Percentiles rank a stretch among this genome's conserved stretches.
Evolutionary conservation across 768 basidiomycete genomes (phyloP).

Genomic region (Suillus bovinus): DNA sequence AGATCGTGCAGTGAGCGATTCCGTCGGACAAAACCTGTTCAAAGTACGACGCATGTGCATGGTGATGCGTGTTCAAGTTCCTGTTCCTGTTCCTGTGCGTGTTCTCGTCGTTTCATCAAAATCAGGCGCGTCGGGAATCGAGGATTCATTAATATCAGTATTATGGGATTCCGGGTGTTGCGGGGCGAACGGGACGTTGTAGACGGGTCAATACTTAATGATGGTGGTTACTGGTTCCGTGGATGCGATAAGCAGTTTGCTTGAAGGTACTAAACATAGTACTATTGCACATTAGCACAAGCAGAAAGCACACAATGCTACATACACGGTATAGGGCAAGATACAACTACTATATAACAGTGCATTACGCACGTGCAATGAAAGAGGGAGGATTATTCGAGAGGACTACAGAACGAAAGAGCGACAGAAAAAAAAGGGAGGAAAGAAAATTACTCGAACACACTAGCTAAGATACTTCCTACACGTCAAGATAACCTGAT

Average conservation of each 20-base stretch:
- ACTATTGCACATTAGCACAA: not conserved
- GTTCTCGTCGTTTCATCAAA: not conserved
- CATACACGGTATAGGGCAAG: not conserved
- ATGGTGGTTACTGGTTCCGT: not conserved
- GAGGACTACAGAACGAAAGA: not conserved
- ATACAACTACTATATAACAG: conserved; percentile 4
- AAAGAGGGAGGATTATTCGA: not conserved
- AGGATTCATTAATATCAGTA: not conserved
- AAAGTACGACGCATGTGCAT: conserved; percentile 3
- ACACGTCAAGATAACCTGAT: conserved; percentile 30
- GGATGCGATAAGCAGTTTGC: not conserved
- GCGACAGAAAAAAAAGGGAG: not conserved
- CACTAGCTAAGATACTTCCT: conserved; percentile 2
- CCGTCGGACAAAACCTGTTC: conserved; percentile 2
- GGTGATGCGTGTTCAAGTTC: not conserved
- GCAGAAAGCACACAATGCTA: not conserved
- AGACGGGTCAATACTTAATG: too few species aligned
- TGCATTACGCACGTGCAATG: conserved; percentile 3
- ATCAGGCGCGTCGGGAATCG: not conserved
- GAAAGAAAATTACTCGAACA: not conserved
- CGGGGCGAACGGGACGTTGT: not conserved
- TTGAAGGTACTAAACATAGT: too few species aligned
- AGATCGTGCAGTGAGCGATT: not conserved
- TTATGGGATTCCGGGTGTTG: not conserved
- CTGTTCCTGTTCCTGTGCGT: not conserved